Evolutionary conservation across 305 asterid genomes (phyloP).

Genomic region (Fraxinus greggii): DNA sequence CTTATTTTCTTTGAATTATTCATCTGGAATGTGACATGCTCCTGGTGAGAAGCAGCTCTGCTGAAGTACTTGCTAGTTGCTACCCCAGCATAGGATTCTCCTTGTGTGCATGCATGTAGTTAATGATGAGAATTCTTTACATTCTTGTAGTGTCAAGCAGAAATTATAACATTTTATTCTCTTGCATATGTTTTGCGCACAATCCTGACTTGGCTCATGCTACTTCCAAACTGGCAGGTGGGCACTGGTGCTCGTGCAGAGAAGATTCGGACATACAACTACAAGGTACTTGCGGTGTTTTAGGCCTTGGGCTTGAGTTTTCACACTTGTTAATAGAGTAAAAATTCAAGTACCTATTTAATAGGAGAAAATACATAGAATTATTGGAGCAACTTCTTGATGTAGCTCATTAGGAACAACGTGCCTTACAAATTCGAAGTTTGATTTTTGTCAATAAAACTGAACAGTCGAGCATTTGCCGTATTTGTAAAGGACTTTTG

Average conservation of each 20-base stretch:
- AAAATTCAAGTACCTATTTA: conserved; percentile 2
- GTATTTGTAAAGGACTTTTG: too few species aligned
- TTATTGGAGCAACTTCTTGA: conserved; percentile 1
- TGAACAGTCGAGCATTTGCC: not conserved
- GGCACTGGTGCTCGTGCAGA: conserved; percentile 98
- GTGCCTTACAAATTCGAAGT: not conserved
- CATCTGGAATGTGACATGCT: not conserved
- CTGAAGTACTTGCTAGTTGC: not conserved
- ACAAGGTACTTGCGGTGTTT: conserved; percentile 53
- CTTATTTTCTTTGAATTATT: not conserved
- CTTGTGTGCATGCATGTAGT: not conserved
- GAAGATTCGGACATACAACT: conserved; percentile 94
- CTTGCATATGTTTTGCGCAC: not conserved
- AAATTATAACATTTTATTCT: conserved; percentile 4
- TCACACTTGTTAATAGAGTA: conserved; percentile 1
- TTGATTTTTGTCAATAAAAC: not conserved
- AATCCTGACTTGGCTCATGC: conserved; percentile 22
- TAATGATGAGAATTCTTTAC: not conserved
- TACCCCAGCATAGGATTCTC: not conserved
- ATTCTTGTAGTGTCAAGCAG: not conserved
- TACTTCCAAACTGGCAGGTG: conserved; percentile 54
- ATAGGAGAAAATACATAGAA: not conserved
- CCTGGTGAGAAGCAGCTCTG: not conserved
- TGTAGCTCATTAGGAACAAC: not conserved
- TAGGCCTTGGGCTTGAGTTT: conserved; percentile 16